phyloP scores from a whole-genome alignment of 2,329 filamentous ascomycete species.

The Clonostachys sp. region DNA sequence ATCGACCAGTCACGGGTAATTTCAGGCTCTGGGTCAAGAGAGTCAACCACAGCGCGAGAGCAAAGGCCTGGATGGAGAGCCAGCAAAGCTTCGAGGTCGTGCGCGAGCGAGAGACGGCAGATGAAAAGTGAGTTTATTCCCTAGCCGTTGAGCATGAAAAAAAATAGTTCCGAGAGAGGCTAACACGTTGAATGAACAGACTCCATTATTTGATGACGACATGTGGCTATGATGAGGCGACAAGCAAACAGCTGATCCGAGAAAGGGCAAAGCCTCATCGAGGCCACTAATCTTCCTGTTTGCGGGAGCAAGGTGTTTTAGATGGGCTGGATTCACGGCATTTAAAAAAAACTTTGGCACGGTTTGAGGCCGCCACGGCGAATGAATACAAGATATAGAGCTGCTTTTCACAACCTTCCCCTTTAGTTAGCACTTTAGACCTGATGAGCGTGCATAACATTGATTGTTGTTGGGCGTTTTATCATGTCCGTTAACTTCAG shows the following conservation, averaged over 20 bases:
- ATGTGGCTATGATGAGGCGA: constrained; percentile 50
- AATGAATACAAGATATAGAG: too few relatives aligned
- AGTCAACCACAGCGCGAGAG: constrained; percentile 64
- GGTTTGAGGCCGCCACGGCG: too few relatives aligned
- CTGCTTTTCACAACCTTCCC: too few relatives aligned
- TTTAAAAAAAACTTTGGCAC: too few relatives aligned
- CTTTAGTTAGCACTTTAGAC: too few relatives aligned
- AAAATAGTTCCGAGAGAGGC: background rate
- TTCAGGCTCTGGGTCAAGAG: constrained; percentile 85
- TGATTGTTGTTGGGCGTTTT: too few relatives aligned
- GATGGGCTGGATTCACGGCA: too few relatives aligned
- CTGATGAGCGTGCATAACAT: too few relatives aligned
- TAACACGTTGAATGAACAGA: constrained; percentile 24
- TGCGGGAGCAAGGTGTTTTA: too few relatives aligned
- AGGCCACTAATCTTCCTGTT: constrained; percentile 6
- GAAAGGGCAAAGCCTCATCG: constrained; percentile 26
- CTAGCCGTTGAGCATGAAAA: background rate
- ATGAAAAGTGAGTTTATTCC: constrained; percentile 66
- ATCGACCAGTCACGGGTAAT: constrained; percentile 82
- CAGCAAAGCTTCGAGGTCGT: constrained; percentile 71
- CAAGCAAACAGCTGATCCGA: constrained; percentile 39
- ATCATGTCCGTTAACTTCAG: too few relatives aligned
- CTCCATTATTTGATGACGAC: constrained; percentile 44
- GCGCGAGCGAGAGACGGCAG: constrained; percentile 61
- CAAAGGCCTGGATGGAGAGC: constrained; percentile 65